Evolutionary conservation across 805 yeast genomes (phyloP), one percentile per base, ranked within the genome.

Genomic region (Pichia manshurica): DNA sequence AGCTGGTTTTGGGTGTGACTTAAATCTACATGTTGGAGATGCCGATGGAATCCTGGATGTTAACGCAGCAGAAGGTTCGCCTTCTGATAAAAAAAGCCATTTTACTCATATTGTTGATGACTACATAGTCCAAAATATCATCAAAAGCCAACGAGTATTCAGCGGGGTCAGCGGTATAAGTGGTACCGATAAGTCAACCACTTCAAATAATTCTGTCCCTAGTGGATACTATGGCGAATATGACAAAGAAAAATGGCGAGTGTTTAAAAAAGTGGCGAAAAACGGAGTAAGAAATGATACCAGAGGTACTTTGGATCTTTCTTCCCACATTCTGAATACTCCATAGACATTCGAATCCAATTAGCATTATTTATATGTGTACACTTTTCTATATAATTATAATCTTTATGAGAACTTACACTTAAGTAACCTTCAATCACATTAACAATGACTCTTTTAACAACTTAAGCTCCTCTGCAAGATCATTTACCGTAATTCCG

Each of bases 191-290:
- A 53, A 51, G 42, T 56, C 63, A 4, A 46, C 42, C 7, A 22
- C 44, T 8, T 53, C 61, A 19, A 47, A 53, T 57, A 77, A 63
- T 63, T 74, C 56, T 51, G 71, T 68, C 34, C 85, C 86, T 0
- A 71, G 80, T 36, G 78, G 73, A 12, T 80, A 78, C 3, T 72
- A 80, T 47, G 85, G 86, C 0, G 79, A 78, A 56, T 81, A 81
- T 57, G 87, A 81, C 56, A 66, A 75, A 55, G 87, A 81, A 58
- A 81, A 81, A 59, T 80, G 85, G 85, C 67, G 74, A 48, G 75
- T 78, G 0, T 67, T 80, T 51, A 71, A 73, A 43, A 55, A 60
- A 55, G 41, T 44, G n/a, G n/a, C n/a, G 53, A 19, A 16, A 13
- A 15, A 33, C 12, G 36, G 36, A 25, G 29, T 25, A 25, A 25